Conservation (phyloP, 78 protist genomes). For the Bigelowiella natans region DNA sequence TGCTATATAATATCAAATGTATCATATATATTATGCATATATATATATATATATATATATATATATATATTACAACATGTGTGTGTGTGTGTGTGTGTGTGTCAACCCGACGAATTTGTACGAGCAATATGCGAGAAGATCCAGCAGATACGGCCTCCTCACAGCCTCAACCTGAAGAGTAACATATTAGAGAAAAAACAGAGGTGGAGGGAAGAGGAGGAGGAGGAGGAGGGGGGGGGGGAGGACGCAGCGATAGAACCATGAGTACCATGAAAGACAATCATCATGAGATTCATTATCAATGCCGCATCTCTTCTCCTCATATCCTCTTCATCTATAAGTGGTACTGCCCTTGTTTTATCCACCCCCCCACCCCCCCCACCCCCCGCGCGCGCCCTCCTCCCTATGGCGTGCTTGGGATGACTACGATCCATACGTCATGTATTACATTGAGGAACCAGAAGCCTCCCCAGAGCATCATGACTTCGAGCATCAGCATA, state of each 20-base stretch:
- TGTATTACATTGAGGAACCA: slow-evolving; percentile 36
- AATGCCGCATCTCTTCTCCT: too few species aligned
- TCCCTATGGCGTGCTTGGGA: too few species aligned
- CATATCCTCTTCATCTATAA: too few species aligned
- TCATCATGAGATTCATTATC: too few species aligned
- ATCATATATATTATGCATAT: too few species aligned
- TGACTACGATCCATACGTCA: too few species aligned
- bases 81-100: background rate
- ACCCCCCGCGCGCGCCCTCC: too few species aligned
- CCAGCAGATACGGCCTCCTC: background rate
- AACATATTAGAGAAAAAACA: background rate
- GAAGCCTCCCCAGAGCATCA: slow-evolving; percentile 35
- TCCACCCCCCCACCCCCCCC: too few species aligned
- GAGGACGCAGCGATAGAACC: too few species aligned
- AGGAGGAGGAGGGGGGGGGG: background rate
- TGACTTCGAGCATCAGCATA: slow-evolving; percentile 27
- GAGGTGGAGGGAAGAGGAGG: background rate
- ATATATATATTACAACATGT: background rate
- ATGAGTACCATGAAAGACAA: too few species aligned
- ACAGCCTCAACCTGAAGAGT: background rate
- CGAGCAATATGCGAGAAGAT: background rate
- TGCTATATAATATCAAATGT: too few species aligned
- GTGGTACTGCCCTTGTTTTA: too few species aligned
- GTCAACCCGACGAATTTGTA: background rate
- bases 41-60: background rate